A percentile compares a stretch with the other conserved stretches of the same genome.
Evolutionary conservation across 495 filamentous ascomycete genomes (phyloP).

Genomic region (Aspergillus olivimuriae): DNA sequence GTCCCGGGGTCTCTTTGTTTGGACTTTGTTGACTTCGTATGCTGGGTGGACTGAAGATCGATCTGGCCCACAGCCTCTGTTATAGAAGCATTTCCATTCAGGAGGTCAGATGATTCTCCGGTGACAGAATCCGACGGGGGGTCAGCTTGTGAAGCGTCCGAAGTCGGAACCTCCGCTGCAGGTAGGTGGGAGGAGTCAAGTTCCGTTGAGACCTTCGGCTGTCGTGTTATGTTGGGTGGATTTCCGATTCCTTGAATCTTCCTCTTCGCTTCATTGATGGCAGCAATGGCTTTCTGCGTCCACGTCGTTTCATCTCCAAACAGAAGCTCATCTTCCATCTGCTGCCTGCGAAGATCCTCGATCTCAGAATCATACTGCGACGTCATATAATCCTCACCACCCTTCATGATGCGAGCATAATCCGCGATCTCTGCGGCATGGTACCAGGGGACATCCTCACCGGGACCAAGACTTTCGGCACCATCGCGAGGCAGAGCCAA

Average conservation of each 20-base stretch:
- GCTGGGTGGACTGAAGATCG: conserved; percentile 13
- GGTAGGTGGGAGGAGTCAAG: conserved; percentile 41
- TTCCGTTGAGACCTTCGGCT: conserved; percentile 40
- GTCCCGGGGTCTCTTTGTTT: conserved; percentile 20
- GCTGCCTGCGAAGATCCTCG: conserved; percentile 63
- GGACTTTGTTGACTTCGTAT: conserved; percentile 17
- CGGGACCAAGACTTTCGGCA: conserved; percentile 56
- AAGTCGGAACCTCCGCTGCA: conserved; percentile 42
- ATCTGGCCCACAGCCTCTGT: conserved; percentile 24
- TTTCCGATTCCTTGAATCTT: conserved; percentile 67
- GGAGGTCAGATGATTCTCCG: conserved; percentile 1
- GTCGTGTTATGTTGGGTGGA: conserved; percentile 51
- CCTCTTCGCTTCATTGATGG: conserved; percentile 65
- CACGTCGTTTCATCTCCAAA: conserved; percentile 92
- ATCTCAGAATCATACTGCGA: conserved; percentile 75
- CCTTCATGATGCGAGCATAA: conserved; percentile 94
- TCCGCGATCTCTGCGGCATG: conserved; percentile 90
- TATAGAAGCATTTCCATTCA: conserved; percentile 20
- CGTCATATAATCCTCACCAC: conserved; percentile 80
- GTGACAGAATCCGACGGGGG: conserved; percentile 35
- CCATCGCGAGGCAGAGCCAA: conserved; percentile 82
- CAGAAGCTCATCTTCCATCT: conserved; percentile 82
- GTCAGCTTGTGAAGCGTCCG: conserved; percentile 47
- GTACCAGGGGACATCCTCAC: conserved; percentile 85
- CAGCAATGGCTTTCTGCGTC: conserved; percentile 73